Base-by-base conservation (phyloP, 2,329 filamentous ascomycete genomes). In the Sporothrix luriei region DNA sequence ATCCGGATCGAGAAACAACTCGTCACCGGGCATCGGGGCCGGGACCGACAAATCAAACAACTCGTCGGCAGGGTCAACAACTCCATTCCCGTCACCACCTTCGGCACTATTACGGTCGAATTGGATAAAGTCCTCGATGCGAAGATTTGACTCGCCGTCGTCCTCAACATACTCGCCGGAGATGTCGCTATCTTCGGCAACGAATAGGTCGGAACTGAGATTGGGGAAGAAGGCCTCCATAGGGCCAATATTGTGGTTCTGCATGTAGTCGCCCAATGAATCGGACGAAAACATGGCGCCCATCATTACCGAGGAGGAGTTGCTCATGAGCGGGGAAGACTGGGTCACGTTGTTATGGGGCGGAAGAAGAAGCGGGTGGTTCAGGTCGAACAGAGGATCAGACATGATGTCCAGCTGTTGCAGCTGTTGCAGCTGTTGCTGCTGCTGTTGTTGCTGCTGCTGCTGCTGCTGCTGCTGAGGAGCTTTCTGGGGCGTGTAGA, bases 231-330 rank as follows among this genome's bases (percentile, higher is more conserved):
- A 93, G 9, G 91, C 90, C 78, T 93, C 91, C 0, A 88, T 84
- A 2, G 91, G 90, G 0, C 90, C 91, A 75, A 92, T 84, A n/a
- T 88, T 84, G 75, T 91, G 88, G 5, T 86, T 87, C 73, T 85
- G 85, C 78, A 88, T 81, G 70, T 84, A 84, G 74, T 87, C 84
- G 54, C 83, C 84, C 73, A 86, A 85, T 0, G 84, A 82, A 72
- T 84, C 84, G 69, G 82, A 82, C 1, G 84, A 85, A 68, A 88
- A 84, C 80, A 93, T 88, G 74, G 89, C 90, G 64, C 89, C 90
- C 80, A 94, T 88, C 91, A 94, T 93, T 73, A 94, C 84, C 71
- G 92, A 91, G 69, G 89, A 88, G 21, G 88, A 87, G 71, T 90
- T 89, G 76, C 84, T 87, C 71, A 90, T 80, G 75, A 91, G 87